Conservation (phyloP, 2,329 filamentous ascomycete species). For the Diaporthe helianthi region DNA sequence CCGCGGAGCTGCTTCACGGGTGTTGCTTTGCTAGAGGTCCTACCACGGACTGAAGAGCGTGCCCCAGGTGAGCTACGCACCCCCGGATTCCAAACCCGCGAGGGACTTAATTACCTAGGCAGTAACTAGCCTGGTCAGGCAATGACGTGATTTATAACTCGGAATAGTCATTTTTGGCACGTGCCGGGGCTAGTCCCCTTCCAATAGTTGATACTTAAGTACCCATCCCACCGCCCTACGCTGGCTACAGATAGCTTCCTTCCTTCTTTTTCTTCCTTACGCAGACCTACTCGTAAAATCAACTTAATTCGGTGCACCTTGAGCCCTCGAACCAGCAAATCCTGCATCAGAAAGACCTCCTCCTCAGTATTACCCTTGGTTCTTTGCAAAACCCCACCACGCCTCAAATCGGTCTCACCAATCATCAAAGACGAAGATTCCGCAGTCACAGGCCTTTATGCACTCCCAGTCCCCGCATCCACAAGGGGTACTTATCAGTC, state of each 20-base stretch:
- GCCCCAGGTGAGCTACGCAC: not conserved
- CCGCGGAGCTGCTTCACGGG: not conserved
- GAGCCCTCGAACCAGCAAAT: not conserved
- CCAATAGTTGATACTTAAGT: no score
- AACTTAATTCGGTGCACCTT: not conserved
- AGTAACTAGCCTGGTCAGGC: not conserved
- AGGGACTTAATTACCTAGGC: not conserved
- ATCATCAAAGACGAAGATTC: not conserved
- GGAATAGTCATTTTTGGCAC: not conserved
- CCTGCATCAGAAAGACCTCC: slow-evolving; percentile 1
- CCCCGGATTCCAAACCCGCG: not conserved
- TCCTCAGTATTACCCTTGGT: not conserved
- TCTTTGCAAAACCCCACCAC: not conserved
- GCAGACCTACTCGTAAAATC: slow-evolving; percentile 2
- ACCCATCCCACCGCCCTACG: not conserved
- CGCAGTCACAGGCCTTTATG: not conserved
- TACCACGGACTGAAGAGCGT: not conserved
- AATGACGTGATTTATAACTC: not conserved
- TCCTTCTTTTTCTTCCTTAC: not conserved
- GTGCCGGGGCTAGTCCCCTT: not conserved
- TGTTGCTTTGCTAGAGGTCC: slow-evolving; percentile 2
- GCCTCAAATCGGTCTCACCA: not conserved
- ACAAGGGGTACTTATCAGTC: not conserved
- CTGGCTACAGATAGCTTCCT: not conserved
- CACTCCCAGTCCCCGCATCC: not conserved